Base-by-base conservation (phyloP, 371 early-diverging fungal genomes). In the Saksenaea oblongispora region DNA sequence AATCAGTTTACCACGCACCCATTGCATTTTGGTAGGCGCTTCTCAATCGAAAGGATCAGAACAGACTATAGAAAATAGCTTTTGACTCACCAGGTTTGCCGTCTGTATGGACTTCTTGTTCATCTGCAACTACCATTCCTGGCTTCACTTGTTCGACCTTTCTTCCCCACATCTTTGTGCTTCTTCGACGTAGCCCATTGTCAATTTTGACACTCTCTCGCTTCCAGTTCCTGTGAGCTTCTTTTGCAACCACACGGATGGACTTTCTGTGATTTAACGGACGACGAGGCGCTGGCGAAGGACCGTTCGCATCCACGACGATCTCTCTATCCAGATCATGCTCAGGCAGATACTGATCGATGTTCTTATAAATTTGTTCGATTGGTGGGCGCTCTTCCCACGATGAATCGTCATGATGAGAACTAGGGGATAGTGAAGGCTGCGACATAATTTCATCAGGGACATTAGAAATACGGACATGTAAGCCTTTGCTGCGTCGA, bases 1-100 rank as follows among this genome's bases (percentile, higher is more conserved):
- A 65, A 99, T 96, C 66, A 93, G 70, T 66, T 84, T 82, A 55
- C 97, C 97, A 61, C 87, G 89, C 54, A 89, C 85, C 91, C 95
- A 96, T 63, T 83, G 86, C 34, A 75, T 71, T 72, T 64, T 71
- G 54, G 61, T 59, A 47, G 17, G 66, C 67, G 64, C 14, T 63
- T n/a, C 31, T 69, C 67, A 3, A 54, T 65, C 11, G 61, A 60
- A 1, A 47, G 53, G 71, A 18, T 56, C 9, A 39, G 58, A 24
- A 15, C 13, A 22, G 8, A 24, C 17, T 9, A 24, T n/a, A 34
- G 10, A 18, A 11, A 17, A 18, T 15, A 22, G 22, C 61, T 10
- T 22, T 22, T n/a, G 22, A n/a, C 24, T 47, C 22, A 47, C 51
- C 51, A 22, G 51, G 51, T 47, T 47, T 47, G 22, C 11, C 51